Evolutionary conservation across 2,329 filamentous ascomycete genomes (phyloP), one percentile per base, ranked within the genome.

Genomic region (Claviceps sp.): DNA sequence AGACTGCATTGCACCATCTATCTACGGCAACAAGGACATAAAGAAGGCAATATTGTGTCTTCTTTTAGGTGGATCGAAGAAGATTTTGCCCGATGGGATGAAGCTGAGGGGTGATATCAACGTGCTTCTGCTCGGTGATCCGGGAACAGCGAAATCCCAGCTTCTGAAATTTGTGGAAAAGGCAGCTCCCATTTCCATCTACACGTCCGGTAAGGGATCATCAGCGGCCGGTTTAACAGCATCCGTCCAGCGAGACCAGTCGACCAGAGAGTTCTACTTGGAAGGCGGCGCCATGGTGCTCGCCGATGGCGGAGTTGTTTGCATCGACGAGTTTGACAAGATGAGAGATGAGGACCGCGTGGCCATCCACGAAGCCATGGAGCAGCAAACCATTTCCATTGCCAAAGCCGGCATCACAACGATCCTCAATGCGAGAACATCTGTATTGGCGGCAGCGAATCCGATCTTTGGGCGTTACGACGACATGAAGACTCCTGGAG

Each of bases 251-350:
- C 83, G 93, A 54, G 93, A 98, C 63, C 84, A 87, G 14, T 86
- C 84, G 14, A 96, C 91, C 0, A 81, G 93, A 49, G 93, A 98
- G 66, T 98, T 98, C 68, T 98, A 97, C 63, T 81, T 98, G 0
- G 93, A 98, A 73, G 93, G 93, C 47, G 93, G 93, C 69, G 93
- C 93, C 36, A 97, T 98, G 93, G 93, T 98, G 3, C 80, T 98
- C 18, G 93, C 93, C 4, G 93, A 98, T 59, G 90, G 90, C 2
- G 93, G 93, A 61, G 91, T 97, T 1, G 93, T 97, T 9, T 97
- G 93, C 68, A 98, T 98, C 60, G 93, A 98, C 64, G 93, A 98
- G 70, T 98, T 98, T 64, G 93, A 98, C 73, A 98, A 98, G 75
- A 98, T 98, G 93, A 80, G 93, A 56, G 93, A 98, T 65, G 93